These are phyloP conservation scores for Fistulifera solaris DNA, from an alignment of 108 stramenopile species.

Conservation along the genomic window DNA sequence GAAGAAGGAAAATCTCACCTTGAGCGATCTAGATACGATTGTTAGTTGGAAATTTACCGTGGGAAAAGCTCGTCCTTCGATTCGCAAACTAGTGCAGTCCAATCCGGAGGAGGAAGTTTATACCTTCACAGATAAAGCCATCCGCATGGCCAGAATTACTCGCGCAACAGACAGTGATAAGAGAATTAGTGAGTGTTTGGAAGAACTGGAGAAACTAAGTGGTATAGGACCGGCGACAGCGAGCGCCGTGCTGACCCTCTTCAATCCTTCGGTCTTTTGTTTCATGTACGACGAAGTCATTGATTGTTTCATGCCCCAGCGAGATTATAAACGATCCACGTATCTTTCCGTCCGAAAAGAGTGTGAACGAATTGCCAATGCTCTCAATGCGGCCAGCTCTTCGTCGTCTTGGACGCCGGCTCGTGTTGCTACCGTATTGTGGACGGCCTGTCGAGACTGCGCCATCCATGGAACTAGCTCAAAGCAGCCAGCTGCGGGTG, in stretches of 20 bases:
- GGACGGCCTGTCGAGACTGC: slow-evolving; percentile 49
- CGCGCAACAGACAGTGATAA: neutral
- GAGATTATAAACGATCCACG: slow-evolving; percentile 51
- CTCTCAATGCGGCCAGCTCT: slow-evolving; percentile 13
- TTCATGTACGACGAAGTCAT: slow-evolving; percentile 84
- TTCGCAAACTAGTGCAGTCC: slow-evolving; percentile 30
- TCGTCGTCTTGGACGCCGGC: slow-evolving; percentile 30
- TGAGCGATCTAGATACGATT: slow-evolving; percentile 42
- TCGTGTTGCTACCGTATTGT: slow-evolving; percentile 49
- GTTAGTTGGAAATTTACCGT: slow-evolving; percentile 75
- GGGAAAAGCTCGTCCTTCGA: slow-evolving; percentile 55
- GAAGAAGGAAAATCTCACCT: slow-evolving; percentile 13
- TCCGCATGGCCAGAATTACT: slow-evolving; percentile 18
- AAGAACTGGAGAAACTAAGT: slow-evolving; percentile 32
- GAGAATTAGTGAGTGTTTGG: slow-evolving; percentile 16
- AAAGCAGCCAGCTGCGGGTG: too few species aligned
- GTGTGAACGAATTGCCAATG: slow-evolving; percentile 30
- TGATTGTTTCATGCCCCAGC: slow-evolving; percentile 51
- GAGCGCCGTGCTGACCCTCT: slow-evolving; percentile 44
- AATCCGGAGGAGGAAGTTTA: slow-evolving; percentile 34
- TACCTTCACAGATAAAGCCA: slow-evolving; percentile 19
- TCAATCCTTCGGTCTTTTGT: slow-evolving; percentile 46
- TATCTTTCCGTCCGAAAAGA: slow-evolving; percentile 37
- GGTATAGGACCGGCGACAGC: slow-evolving; percentile 73
- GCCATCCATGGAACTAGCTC: slow-evolving; percentile 7